Percentiles rank a stretch among this genome's conserved stretches.
phyloP scores from a whole-genome alignment of 2,329 filamentous ascomycete species.

The Penicillium sp. region DNA sequence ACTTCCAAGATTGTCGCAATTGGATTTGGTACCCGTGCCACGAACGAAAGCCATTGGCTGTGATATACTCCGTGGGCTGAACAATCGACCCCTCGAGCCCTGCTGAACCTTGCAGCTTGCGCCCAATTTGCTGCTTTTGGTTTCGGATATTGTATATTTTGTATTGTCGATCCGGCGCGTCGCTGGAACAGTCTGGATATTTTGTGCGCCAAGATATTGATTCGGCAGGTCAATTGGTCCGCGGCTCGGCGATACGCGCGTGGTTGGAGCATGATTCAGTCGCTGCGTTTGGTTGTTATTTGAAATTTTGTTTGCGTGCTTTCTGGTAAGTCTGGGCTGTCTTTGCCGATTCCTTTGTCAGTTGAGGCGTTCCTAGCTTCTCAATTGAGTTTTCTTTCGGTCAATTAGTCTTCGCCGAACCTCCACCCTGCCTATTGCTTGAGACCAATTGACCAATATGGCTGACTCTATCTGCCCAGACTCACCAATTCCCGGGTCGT shows the following conservation, averaged over 20 bases:
- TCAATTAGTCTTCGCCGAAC: neutral
- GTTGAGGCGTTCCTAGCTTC: neutral
- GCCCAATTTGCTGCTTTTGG: neutral
- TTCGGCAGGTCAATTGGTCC: slow-evolving; percentile 6
- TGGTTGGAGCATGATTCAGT: slow-evolving; percentile 27
- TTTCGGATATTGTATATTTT: neutral
- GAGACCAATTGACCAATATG: slow-evolving; percentile 10
- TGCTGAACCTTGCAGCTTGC: neutral
- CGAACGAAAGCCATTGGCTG: neutral
- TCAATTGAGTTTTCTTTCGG: neutral
- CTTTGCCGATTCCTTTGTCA: slow-evolving; percentile 9
- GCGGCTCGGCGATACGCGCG: slow-evolving; percentile 18
- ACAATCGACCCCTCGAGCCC: neutral
- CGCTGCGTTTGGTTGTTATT: slow-evolving; percentile 22
- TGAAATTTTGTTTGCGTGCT: slow-evolving; percentile 27
- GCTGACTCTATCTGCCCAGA: slow-evolving; percentile 28
- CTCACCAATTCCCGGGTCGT: slow-evolving; percentile 29
- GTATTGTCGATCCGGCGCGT: neutral
- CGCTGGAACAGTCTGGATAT: neutral
- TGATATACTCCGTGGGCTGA: neutral
- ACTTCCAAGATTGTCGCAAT: neutral
- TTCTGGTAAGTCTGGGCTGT: slow-evolving; percentile 26
- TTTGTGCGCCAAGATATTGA: neutral
- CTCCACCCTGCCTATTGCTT: neutral
- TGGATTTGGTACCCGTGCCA: neutral